Conservation (phyloP, 2,329 filamentous ascomycete species). For the Pseudohalonectria lignicola region DNA sequence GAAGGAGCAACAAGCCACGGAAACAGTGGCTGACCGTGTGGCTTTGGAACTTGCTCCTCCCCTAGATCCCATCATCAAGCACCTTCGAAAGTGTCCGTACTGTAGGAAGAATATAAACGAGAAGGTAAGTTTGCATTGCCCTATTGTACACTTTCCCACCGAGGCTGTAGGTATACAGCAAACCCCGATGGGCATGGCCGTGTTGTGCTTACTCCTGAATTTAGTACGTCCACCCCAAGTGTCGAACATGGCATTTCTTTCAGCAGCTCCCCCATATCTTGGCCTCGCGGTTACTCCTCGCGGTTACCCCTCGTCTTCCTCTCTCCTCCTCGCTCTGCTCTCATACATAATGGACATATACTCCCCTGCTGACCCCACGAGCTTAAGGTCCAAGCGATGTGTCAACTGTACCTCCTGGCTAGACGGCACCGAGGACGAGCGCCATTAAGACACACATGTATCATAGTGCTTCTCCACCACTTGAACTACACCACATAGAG, state of each 20-base stretch:
- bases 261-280: too few relatives aligned
- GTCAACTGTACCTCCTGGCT: constrained; percentile 40
- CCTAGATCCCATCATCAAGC: constrained; percentile 58
- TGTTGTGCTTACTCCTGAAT: too few relatives aligned
- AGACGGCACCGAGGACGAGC: constrained; percentile 33
- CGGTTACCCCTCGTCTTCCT: not conserved
- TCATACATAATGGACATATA: not conserved
- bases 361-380: not conserved
- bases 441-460: too few relatives aligned
- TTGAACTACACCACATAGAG: too few relatives aligned
- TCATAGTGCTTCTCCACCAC: too few relatives aligned
- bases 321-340: not conserved
- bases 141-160: not conserved
- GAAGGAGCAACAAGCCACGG: too few relatives aligned
- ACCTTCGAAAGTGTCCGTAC: constrained; percentile 56
- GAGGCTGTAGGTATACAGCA: too few relatives aligned
- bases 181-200: too few relatives aligned
- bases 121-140: constrained; percentile 33
- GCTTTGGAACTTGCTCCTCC: not conserved
- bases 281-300: too few relatives aligned
- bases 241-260: too few relatives aligned
- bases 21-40: not conserved
- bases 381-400: constrained; percentile 33
- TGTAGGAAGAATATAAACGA: constrained; percentile 52
- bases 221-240: too few relatives aligned